Evolutionary conservation across 148 eudicot genomes (phyloP), one percentile per base, ranked within the genome.

Genomic region (Polygonum maritimum): DNA sequence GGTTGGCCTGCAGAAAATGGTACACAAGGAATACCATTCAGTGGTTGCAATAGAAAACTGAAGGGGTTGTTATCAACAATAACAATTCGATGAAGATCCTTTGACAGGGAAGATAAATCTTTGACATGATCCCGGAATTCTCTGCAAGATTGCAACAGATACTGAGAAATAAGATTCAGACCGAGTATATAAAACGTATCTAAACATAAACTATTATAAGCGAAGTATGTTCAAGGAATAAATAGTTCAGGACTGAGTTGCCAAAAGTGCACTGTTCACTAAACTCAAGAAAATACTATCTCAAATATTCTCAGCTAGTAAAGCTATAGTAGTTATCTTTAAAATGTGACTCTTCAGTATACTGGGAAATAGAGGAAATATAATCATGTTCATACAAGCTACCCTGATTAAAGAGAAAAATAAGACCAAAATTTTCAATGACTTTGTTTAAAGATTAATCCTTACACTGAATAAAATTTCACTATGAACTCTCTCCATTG

Each of bases 1-100:
- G 99, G 97, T 75, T 92, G 96, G 60, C 97, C 96, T 47, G 97
- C 92, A 69, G 97, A 88, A 84, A 95, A 95, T 77, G 99, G 97
- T 48, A 92, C 85, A 82, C 99, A 95, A 14, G 99, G 99, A 75
- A 95, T 90, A 44, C 97, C 99, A 76, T 95, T 95, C 75, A 89
- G 22, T 39, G 99, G 99, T 82, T 95, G 99, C 84, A 92, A 80
- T 77, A 94, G 83, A 90, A 95, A 92, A 80, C 98, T 92, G 82
- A 95, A 95, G n/a, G 97, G 98, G 79, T 90, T 92, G 80, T 95
- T 95, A 81, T 95, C 98, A 73, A 95, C 99, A 71, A 95, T 85
- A 73, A 95, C 97, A 33, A 87, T 86, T 81, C 97, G 84, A 79
- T 86, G 77, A 18, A 90, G 86, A 79, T 95, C 97, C 76, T 86